phyloP scores from a whole-genome alignment of 2,329 filamentous ascomycete species.

The Cyclaneusma minus region DNA sequence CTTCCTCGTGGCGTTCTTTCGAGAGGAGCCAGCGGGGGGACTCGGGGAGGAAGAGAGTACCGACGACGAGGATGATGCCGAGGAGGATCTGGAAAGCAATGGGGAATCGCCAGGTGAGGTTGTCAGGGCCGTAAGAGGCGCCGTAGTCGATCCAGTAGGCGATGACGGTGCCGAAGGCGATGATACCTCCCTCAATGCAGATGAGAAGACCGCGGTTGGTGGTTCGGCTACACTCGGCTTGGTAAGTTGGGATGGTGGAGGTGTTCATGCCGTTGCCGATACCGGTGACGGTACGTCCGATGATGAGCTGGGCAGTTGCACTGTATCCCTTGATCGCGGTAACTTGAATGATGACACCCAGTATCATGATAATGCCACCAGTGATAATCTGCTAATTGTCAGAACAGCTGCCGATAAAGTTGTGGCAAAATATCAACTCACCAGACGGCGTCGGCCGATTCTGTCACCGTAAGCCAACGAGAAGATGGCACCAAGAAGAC shows the following conservation, averaged over 20 bases:
- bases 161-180: conserved; percentile 52
- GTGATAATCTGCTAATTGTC: conserved; percentile 27
- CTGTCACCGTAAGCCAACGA: conserved; percentile 34
- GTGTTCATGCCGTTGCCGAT: conserved; percentile 36
- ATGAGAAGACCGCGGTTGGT: conserved; percentile 30
- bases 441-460: conserved; percentile 39
- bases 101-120: conserved; percentile 82
- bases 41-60: conserved; percentile 85
- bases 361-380: conserved; percentile 40
- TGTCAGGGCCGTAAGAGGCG: conserved; percentile 69
- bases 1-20: conserved; percentile 93
- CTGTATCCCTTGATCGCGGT: conserved; percentile 18
- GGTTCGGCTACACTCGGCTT: conserved; percentile 35
- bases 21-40: conserved; percentile 93
- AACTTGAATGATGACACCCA: conserved; percentile 33
- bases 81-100: conserved; percentile 85
- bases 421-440: no score
- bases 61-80: conserved; percentile 67
- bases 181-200: conserved; percentile 39
- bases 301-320: conserved; percentile 38
- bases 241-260: conserved; percentile 40
- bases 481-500: conserved; percentile 33
- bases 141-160: conserved; percentile 99
- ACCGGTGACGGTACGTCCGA: conserved; percentile 32
- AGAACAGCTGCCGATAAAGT: no score